Base-by-base conservation (phyloP, 345 rosid species). In the Gossypium raimondii region DNA sequence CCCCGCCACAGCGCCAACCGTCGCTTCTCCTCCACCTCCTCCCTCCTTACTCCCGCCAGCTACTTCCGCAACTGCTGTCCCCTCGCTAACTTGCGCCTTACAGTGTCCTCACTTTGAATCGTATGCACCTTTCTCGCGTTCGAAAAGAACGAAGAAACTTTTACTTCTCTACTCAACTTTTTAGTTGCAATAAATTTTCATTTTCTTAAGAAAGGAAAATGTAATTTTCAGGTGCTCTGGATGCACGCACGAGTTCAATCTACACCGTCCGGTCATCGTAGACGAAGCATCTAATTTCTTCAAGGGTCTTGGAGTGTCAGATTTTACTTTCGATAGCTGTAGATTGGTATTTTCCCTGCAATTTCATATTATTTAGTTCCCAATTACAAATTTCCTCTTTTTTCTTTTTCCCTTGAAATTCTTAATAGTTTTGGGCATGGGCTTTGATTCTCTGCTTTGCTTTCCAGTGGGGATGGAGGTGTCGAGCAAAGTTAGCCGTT, bases 391-490 rank as follows among this genome's bases (percentile, higher is more conserved):
- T 62, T 69, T 16, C 45, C 67, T 13, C 34, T 22, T 16, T 55
- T 57, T 41, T 18, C 14, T 3, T 41, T 2, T 73, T 43, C 38
- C 67, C 2, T 70, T 43, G 8, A 56, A 16, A 25, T 51, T 45
- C 43, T 4, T 43, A 52, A 38, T 16, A n/a, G 9, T 56, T 56
- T 11, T n/a, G 24, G 12, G 24, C 18, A 6, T 18, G 77, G 50
- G 27, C 64, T 79, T 76, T 77, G 65, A 72, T 75, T 25, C 47
- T 20, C 14, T 77, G 73, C 57, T 60, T 81, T 50, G 18, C 25
- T 22, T 69, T 55, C 50, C 88, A 94, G 97, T 88, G 93, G 89
- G 98, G 88, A 75, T 94, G 97, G 98, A 85, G 97, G 67, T 92
- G 97, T 77, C 88, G 97, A 58, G 98, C 98, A 3, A 94, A 94